phyloP scores from a whole-genome alignment of 108 stramenopile species.

The Skeletonema potamos region DNA sequence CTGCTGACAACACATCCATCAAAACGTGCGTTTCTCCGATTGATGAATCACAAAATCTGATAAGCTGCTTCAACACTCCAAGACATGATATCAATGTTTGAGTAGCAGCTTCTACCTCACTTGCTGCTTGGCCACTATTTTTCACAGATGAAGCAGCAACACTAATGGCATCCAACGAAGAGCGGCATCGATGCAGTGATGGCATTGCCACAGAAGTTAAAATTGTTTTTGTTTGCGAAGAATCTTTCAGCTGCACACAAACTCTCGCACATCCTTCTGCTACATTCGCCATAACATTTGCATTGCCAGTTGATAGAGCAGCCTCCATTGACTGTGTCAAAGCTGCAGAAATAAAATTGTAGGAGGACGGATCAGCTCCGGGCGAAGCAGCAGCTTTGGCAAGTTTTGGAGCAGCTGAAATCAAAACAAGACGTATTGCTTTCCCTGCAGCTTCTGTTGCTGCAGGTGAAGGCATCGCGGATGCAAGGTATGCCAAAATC shows the following conservation, averaged over 20 bases:
- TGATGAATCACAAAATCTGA: slow-evolving; percentile 49
- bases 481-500: slow-evolving; percentile 35
- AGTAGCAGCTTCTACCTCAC: slow-evolving; percentile 30
- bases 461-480: not conserved
- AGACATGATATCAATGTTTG: slow-evolving; percentile 41
- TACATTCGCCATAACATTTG: slow-evolving; percentile 49
- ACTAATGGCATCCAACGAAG: slow-evolving; percentile 26
- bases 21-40: slow-evolving; percentile 22
- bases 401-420: slow-evolving; percentile 9
- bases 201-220: slow-evolving; percentile 24
- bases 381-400: slow-evolving; percentile 20
- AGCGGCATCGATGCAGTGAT: slow-evolving; percentile 27
- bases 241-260: slow-evolving; percentile 35
- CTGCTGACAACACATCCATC: slow-evolving; percentile 25
- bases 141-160: not conserved
- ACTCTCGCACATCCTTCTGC: slow-evolving; percentile 55
- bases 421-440: slow-evolving; percentile 4
- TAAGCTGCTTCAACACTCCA: slow-evolving; percentile 36
- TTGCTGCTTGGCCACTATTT: slow-evolving; percentile 20
- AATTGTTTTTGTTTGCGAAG: slow-evolving; percentile 3
- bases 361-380: slow-evolving; percentile 2
- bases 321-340: slow-evolving; percentile 44
- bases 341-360: slow-evolving; percentile 11
- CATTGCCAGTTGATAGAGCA: slow-evolving; percentile 38
- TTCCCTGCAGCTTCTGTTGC: slow-evolving; percentile 26